Evolutionary conservation across 768 basidiomycete genomes (phyloP).

Genomic region (Paxillus involutus): DNA sequence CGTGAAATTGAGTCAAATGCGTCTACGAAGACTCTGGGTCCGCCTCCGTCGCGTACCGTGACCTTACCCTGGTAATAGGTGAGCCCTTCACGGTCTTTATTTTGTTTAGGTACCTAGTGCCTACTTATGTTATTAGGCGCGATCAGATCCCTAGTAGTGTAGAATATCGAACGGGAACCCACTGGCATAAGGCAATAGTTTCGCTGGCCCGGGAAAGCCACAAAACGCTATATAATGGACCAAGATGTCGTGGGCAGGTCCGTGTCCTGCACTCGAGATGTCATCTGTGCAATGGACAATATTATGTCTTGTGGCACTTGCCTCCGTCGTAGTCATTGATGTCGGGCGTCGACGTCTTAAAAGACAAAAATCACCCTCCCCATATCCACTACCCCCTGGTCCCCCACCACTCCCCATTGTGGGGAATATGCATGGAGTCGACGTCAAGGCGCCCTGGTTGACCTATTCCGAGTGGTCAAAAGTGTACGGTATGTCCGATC

Average conservation of each 20-base stretch:
- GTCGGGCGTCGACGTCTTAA: background rate
- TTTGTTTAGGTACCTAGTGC: too few relatives aligned
- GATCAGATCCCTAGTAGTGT: too few relatives aligned
- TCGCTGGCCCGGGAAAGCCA: background rate
- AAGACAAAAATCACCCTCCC: background rate
- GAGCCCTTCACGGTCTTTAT: too few relatives aligned
- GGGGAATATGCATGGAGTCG: slow-evolving; percentile 13
- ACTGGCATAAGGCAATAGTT: too few relatives aligned
- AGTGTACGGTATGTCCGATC: slow-evolving; percentile 3
- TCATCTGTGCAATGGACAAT: background rate
- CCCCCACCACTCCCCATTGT: slow-evolving; percentile 13
- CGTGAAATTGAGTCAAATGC: too few relatives aligned
- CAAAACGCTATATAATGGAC: background rate
- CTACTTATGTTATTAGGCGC: too few relatives aligned
- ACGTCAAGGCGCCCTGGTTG: slow-evolving; percentile 8
- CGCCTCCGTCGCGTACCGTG: too few relatives aligned
- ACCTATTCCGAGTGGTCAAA: slow-evolving; percentile 16
- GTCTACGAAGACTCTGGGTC: too few relatives aligned
- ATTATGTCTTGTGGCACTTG: background rate
- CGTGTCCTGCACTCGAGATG: background rate
- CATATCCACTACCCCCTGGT: slow-evolving; percentile 9
- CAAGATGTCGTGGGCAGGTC: background rate
- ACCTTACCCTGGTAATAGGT: too few relatives aligned
- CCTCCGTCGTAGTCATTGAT: background rate
- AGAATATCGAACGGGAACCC: too few relatives aligned